Evolutionary conservation across 2,329 filamentous ascomycete species (phyloP), one percentile per base, ranked within the genome.

Genomic region (Monosporascus sp.): DNA sequence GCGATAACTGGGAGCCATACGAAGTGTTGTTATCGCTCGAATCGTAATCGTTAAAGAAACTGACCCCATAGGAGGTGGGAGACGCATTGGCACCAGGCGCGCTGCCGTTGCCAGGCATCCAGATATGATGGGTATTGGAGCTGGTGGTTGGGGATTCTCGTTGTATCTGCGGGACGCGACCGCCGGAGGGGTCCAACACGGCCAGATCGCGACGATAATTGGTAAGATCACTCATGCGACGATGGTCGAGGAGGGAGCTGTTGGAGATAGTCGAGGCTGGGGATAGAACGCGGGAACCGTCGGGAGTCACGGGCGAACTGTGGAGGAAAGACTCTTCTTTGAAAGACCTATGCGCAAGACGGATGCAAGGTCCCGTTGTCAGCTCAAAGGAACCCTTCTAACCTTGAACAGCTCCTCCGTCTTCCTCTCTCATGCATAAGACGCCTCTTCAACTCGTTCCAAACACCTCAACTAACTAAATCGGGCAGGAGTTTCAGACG

Each of bases 41-140:
- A 66, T 91, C 86, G 69, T 90, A 84, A 72, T 91, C 86, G 69
- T 90, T 84, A 72, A 83, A 88, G 70, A 90, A 91, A 68, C 77
- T 87, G 48, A 78, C 80, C 38, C 72, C 67, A 65, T 76, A 70
- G 38, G 64, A 60, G 57, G 64, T 69, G 49, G 65, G 69, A 53
- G 72, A 67, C 51, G 68, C 65, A 47, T 65, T 63, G 51, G 72
- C 65, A 50, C 66, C 65, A 18, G 11, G 38, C 53, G 68, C 62
- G 49, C 54, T 65, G 57, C 64, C 70, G 65, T 70, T 73, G 51
- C 70, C 64, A 54, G 76, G 71, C 76, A 81, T 80, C 82, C 82
- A 86, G 31, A 85, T 83, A 54, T 77, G 72, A 54, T 76, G 74
- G 38, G 76, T 73, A 60, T 76, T 72, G 43, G 77, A 78, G 54